Conservation (phyloP, 179 eudicot species). For the Carnegiea gigantea region DNA sequence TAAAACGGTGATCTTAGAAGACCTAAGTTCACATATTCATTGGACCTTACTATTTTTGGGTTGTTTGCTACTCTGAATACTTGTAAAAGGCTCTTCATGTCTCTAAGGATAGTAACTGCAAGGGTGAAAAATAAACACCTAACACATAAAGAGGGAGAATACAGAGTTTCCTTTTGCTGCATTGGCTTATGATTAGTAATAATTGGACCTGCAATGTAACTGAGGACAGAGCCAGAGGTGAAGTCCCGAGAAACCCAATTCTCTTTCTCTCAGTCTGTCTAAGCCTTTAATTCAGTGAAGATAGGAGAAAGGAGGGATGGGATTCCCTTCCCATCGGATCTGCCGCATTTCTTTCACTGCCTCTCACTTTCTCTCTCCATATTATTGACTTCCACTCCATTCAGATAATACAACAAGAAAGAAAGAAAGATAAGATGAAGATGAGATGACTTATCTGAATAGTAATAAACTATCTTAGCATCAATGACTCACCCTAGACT, state of each 20-base stretch:
- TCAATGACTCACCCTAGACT: constrained; percentile 22
- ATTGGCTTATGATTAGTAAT: constrained; percentile 35
- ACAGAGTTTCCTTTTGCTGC: constrained; percentile 8
- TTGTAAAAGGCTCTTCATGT: not conserved
- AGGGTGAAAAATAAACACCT: not conserved
- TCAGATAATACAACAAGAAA: constrained; percentile 26
- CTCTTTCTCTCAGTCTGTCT: constrained; percentile 2
- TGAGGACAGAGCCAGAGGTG: not conserved
- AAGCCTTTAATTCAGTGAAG: constrained; percentile 24
- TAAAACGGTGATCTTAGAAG: no score
- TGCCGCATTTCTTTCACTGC: constrained; percentile 35
- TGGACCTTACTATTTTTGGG: not conserved
- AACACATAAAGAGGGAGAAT: not conserved
- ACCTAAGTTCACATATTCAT: not conserved
- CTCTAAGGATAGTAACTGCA: not conserved
- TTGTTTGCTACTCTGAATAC: not conserved
- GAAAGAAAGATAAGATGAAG: constrained; percentile 20
- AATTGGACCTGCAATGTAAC: constrained; percentile 26
- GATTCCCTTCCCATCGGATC: constrained; percentile 36
- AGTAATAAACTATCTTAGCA: not conserved
- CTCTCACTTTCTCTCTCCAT: constrained; percentile 19
- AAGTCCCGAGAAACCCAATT: constrained; percentile 7
- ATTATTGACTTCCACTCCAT: constrained; percentile 30
- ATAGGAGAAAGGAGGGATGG: constrained; percentile 23
- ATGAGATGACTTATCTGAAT: constrained; percentile 25